Evolutionary conservation across 805 yeast genomes (phyloP).

Genomic region (Lipomyces kockii): DNA sequence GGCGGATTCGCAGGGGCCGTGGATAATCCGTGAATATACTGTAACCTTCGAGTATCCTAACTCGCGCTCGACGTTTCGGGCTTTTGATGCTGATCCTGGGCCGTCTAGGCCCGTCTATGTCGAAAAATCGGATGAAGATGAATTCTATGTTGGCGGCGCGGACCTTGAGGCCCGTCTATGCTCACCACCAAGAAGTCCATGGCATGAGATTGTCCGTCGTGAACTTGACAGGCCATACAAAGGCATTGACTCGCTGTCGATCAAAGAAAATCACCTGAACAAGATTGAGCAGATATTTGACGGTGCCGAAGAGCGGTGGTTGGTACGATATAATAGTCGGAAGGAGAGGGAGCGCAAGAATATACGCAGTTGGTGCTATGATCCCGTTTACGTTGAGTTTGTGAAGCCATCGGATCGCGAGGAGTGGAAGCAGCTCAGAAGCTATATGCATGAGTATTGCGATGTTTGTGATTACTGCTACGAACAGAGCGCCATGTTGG

Average conservation of each 20-base stretch:
- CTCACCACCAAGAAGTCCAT: neutral
- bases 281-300: neutral
- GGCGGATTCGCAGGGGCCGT: neutral
- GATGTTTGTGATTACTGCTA: slow-evolving; percentile 7
- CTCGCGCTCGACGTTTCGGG: neutral
- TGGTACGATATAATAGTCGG: neutral
- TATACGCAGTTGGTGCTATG: neutral
- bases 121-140: slow-evolving; percentile 3
- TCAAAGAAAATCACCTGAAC: neutral
- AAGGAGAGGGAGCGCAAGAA: neutral
- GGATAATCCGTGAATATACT: neutral
- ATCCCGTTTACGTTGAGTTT: neutral
- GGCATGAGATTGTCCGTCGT: slow-evolving; percentile 12
- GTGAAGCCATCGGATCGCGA: slow-evolving; percentile 1
- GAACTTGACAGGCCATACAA: slow-evolving; percentile 7
- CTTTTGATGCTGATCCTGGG: neutral
- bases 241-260: neutral
- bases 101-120: neutral
- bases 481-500: slow-evolving; percentile 8
- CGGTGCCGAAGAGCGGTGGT: neutral
- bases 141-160: neutral
- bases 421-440: neutral
- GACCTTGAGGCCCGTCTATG: neutral
- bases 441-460: slow-evolving; percentile 9
- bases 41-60: neutral